phyloP scores from a whole-genome alignment of 352 stramenopile species.

The Pythium phragmiticola region DNA sequence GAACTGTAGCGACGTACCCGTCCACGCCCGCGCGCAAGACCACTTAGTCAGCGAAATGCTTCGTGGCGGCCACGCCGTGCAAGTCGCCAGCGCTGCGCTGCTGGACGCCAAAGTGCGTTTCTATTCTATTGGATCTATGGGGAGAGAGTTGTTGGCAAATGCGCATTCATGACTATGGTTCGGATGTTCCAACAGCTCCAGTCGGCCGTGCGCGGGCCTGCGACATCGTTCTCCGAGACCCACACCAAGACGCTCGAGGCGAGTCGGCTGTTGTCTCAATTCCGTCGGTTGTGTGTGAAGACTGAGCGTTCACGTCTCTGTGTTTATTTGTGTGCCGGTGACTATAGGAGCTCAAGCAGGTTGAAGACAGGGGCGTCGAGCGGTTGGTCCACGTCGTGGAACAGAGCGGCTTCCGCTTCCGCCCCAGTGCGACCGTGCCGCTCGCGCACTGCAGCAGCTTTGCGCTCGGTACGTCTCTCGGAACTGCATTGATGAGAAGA shows the following conservation, averaged over 20 bases:
- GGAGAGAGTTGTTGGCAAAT: neutral
- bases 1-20: slow-evolving; percentile 62
- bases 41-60: slow-evolving; percentile 65
- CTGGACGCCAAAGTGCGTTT: slow-evolving; percentile 41
- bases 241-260: slow-evolving; percentile 59
- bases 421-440: slow-evolving; percentile 63
- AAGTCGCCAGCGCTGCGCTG: slow-evolving; percentile 50
- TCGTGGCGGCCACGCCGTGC: slow-evolving; percentile 61
- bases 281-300: neutral
- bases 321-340: neutral
- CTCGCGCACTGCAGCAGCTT: slow-evolving; percentile 51
- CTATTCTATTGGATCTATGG: neutral
- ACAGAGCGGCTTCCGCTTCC: slow-evolving; percentile 53
- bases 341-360: slow-evolving; percentile 43
- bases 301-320: neutral
- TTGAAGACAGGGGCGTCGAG: slow-evolving; percentile 47
- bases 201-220: slow-evolving; percentile 31
- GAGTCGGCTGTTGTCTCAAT: neutral
- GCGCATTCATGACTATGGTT: neutral
- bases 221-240: slow-evolving; percentile 35
- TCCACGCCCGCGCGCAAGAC: slow-evolving; percentile 36
- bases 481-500: neutral
- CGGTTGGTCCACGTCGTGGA: slow-evolving; percentile 48
- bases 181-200: slow-evolving; percentile 28
- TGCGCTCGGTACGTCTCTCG: slow-evolving; percentile 35